These are phyloP conservation scores for Colletotrichum tamarilloi DNA, from an alignment of 2,329 filamentous ascomycete genomes.

Conservation along the genomic window DNA sequence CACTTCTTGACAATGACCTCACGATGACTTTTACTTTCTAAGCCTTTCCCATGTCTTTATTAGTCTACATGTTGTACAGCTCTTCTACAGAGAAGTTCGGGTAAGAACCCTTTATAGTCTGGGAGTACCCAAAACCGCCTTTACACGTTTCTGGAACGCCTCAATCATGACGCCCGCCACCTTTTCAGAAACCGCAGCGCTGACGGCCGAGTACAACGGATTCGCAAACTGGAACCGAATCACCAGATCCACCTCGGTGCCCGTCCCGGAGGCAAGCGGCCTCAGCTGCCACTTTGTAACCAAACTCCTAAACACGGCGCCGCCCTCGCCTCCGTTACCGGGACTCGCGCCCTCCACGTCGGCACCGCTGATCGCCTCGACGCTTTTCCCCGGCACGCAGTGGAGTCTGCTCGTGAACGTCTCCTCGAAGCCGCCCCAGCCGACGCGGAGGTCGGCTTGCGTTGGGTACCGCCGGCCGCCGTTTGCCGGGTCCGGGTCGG, in stretches of 20 bases:
- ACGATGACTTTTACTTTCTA: neutral
- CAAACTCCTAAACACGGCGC: constrained; percentile 73
- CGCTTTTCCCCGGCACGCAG: constrained; percentile 77
- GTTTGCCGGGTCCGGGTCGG: constrained; percentile 57
- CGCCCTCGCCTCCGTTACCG: constrained; percentile 38
- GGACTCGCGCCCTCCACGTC: constrained; percentile 50
- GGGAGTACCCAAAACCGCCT: constrained; percentile 59
- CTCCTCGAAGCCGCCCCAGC: constrained; percentile 87
- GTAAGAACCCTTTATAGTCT: constrained; percentile 6
- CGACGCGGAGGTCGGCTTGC: constrained; percentile 82
- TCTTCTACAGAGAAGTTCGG: neutral
- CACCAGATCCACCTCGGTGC: constrained; percentile 78
- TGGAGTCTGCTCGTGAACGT: constrained; percentile 83
- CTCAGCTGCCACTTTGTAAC: constrained; percentile 76
- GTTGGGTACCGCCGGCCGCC: constrained; percentile 70
- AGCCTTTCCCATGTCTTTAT: neutral
- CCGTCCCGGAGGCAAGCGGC: constrained; percentile 50
- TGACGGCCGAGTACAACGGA: constrained; percentile 86
- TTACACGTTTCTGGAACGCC: constrained; percentile 88
- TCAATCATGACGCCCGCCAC: constrained; percentile 90
- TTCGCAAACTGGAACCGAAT: constrained; percentile 89
- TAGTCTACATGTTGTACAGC: neutral
- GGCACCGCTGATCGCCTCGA: constrained; percentile 81
- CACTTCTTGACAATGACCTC: neutral
- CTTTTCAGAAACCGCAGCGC: constrained; percentile 83